Base-by-base conservation (phyloP, 352 stramenopile genomes). In the Phytophthora hibernalis region DNA sequence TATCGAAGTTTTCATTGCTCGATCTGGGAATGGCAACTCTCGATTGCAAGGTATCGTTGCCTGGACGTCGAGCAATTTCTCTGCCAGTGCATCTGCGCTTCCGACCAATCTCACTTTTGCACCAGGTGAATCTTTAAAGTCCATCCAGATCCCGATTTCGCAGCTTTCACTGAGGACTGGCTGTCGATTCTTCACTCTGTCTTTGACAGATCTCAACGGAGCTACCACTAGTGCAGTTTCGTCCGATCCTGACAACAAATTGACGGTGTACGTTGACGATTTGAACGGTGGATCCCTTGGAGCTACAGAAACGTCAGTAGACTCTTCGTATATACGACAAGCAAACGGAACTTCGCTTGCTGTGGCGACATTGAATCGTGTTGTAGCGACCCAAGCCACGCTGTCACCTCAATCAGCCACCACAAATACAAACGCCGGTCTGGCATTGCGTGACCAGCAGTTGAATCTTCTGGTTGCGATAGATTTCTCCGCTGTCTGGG, bases 251-350 rank as follows among this genome's bases (percentile, higher is more conserved):
- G 81, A 90, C 47, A 63, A 59, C 21, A 48, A 56, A 1, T 45
- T 86, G 31, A 68, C 59, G 13, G 20, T 91, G 53, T 91, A 79
- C 38, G 62, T 89, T 20, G 81, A 89, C 51, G 79, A 85, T 45
- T 65, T 77, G 54, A 89, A 87, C 30, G 77, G 70, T 24, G 63
- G 58, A 21, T 54, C 28, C 0, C 52, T 61, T 49, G 68, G 67
- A 3, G 31, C 28, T 18, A 35, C 45, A 4, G 65, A 54, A 1
- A 65, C 42, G 18, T 22, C 50, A 16, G 6, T 66, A 15, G 49
- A 43, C 0, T 40, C 66, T n/a, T 60, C 44, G 18, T 90, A 88
- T 62, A 10, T n/a, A 8, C 44, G 61, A 4, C 54, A 80, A 20
- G 28, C 20, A 6, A 72, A 50, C 24, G 59, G 54, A 0, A 50